Evolutionary conservation across 2,329 filamentous ascomycete species (phyloP), one percentile per base, ranked within the genome.

Genomic region (Waltergamsia citrina): DNA sequence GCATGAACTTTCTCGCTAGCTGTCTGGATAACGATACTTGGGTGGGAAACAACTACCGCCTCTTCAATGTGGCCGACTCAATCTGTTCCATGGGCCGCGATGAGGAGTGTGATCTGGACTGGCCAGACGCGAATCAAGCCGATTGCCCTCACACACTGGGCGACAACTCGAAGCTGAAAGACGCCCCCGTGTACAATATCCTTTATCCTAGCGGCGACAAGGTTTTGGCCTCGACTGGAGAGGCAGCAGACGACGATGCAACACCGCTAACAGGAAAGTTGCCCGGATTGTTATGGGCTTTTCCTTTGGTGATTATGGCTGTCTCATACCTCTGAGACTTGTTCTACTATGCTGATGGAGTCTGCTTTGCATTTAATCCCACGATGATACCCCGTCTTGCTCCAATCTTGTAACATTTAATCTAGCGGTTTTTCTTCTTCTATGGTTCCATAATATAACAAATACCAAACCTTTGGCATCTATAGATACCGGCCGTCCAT

Each of bases 1-100:
- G 61, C 56, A 69, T 71, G 59, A 68, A 71, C 45, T 73, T 60
- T 35, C 47, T 72, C n/a, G 52, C 52, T 9, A 60, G 52, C 41
- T 72, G 68, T 40, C 51, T 67, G 23, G 40, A 52, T 6, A 35
- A 38, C 4, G 42, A 48, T 36, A 64, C 56, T 41, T 74, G 65
- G 65, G 64, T 72, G 9, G 64, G 53, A 16, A 37, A 60, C 4
- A 65, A 74, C 47, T 59, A 65, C 44, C 54, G 57, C 2, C 48
- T 70, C 11, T 70, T 62, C 49, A 74, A 75, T 46, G 67, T 73
- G 29, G 50, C 57, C 37, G 70, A 73, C 41, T 40, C 62, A 1
- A 47, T 65, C 20, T 71, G 68, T 45, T 60, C 59, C 1, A 41
- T 59, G 16, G 68, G 67, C 14, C 46, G 52, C 32, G 59, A 71